These are phyloP conservation scores for Boletus vinaceobasis DNA, from an alignment of 768 basidiomycete species.

Conservation along the genomic window DNA sequence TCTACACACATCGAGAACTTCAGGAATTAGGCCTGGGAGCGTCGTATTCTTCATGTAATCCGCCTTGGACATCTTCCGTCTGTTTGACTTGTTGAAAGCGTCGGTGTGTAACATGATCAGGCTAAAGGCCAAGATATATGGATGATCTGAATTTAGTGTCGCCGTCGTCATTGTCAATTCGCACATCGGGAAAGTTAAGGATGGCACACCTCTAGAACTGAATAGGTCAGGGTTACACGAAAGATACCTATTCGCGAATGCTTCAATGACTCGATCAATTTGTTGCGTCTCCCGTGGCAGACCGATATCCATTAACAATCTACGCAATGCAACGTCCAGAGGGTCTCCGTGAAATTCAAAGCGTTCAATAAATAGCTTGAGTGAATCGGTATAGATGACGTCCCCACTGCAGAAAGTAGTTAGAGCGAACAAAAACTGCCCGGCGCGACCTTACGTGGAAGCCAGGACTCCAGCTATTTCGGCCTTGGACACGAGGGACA, in stretches of 20 bases:
- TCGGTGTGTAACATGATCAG: conserved; percentile 99
- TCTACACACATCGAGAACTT: conserved; percentile 77
- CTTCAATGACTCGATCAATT: conserved; percentile 96
- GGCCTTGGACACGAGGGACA: conserved; percentile 62
- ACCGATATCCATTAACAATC: conserved; percentile 85
- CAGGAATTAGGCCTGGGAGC: conserved; percentile 76
- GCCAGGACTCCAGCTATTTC: conserved; percentile 82
- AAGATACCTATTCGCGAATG: conserved; percentile 83
- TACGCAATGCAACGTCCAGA: conserved; percentile 87
- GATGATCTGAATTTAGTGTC: conserved; percentile 59
- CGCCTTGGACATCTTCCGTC: conserved; percentile 92
- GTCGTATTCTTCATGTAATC: conserved; percentile 93
- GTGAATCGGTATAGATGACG: conserved; percentile 61
- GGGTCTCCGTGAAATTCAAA: conserved; percentile 82
- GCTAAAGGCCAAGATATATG: conserved; percentile 95
- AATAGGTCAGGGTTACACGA: conserved; percentile 83
- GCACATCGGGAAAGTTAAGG: not conserved
- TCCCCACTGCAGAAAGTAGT: conserved; percentile 53
- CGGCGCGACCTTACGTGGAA: conserved; percentile 54
- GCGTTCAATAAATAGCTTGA: conserved; percentile 65
- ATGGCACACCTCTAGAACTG: conserved; percentile 59
- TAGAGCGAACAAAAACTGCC: conserved; percentile 2
- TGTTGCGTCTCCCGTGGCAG: conserved; percentile 97
- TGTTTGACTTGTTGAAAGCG: conserved; percentile 96
- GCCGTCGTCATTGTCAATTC: not conserved